phyloP scores from a whole-genome alignment of 495 filamentous ascomycete species.

The Daldinia loculata region DNA sequence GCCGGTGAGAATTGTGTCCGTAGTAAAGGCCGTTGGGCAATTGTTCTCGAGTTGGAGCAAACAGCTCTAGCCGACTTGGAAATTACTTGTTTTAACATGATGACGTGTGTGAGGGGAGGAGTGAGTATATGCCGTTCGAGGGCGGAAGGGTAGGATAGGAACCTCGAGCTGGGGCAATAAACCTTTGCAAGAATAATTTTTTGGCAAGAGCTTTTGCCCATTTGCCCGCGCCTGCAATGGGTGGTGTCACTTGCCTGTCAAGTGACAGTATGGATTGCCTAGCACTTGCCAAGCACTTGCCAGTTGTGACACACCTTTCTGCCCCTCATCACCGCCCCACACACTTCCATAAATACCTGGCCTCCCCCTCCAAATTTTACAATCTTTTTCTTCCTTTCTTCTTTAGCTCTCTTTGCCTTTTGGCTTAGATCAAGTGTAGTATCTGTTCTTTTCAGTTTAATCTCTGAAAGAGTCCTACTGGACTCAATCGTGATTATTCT shows the following conservation, averaged over 20 bases:
- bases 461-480: conserved; percentile 63
- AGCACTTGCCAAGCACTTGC: conserved; percentile 5
- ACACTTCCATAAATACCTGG: conserved; percentile 8
- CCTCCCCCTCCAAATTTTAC: conserved; percentile 30
- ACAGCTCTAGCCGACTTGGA: conserved; percentile 52
- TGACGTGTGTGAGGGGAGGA: conserved; percentile 26
- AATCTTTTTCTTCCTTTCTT: conserved; percentile 35
- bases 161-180: conserved; percentile 14
- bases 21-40: conserved; percentile 43
- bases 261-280: background rate
- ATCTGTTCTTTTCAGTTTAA: conserved; percentile 97
- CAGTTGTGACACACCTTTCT: conserved; percentile 12
- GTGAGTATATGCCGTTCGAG: conserved; percentile 4
- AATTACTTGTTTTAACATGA: conserved; percentile 56
- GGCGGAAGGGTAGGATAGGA: background rate
- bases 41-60: conserved; percentile 35
- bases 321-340: conserved; percentile 31
- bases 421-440: conserved; percentile 92
- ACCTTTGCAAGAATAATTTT: conserved; percentile 14
- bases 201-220: background rate
- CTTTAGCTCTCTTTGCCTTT: conserved; percentile 52
- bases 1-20: conserved; percentile 47
- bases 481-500: conserved; percentile 75
- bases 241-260: conserved; percentile 10
- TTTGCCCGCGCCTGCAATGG: conserved; percentile 7